Conservation (phyloP, 2,329 filamentous ascomycete genomes). For the Myriosclerotinia curreyana region DNA sequence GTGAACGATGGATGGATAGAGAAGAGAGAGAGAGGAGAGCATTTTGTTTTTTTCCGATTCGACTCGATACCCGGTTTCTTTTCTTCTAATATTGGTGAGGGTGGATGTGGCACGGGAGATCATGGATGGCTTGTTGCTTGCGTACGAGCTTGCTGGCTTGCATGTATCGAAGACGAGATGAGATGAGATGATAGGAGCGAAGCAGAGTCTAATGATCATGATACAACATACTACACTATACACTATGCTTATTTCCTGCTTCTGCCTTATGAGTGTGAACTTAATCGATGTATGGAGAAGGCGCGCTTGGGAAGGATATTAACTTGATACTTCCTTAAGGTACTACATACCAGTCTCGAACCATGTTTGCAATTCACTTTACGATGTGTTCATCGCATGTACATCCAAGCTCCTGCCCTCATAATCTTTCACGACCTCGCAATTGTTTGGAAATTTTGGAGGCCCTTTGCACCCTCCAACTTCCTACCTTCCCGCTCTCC, state of each 20-base stretch:
- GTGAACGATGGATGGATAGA: background rate
- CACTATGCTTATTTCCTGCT: background rate
- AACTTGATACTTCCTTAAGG: no score
- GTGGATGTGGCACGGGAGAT: background rate
- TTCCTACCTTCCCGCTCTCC: no score
- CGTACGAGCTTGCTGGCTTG: background rate
- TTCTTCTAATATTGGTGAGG: conserved; percentile 12
- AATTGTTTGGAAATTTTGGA: no score
- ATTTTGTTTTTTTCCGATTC: conserved; percentile 14
- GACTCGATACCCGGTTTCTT: conserved; percentile 19
- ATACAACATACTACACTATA: background rate
- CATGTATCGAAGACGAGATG: background rate
- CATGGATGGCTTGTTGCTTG: background rate
- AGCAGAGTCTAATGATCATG: conserved; percentile 10
- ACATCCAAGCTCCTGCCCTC: no score
- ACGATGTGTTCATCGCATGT: no score
- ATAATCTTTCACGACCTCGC: no score
- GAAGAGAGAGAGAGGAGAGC: background rate
- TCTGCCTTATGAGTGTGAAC: background rate
- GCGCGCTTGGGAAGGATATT: background rate
- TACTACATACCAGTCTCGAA: no score
- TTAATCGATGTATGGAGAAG: no score
- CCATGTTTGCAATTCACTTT: no score
- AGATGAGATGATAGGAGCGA: background rate
- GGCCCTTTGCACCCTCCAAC: no score